These are phyloP conservation scores for Mariannaea elegans DNA, from an alignment of 2,329 filamentous ascomycete species.

Conservation along the genomic window DNA sequence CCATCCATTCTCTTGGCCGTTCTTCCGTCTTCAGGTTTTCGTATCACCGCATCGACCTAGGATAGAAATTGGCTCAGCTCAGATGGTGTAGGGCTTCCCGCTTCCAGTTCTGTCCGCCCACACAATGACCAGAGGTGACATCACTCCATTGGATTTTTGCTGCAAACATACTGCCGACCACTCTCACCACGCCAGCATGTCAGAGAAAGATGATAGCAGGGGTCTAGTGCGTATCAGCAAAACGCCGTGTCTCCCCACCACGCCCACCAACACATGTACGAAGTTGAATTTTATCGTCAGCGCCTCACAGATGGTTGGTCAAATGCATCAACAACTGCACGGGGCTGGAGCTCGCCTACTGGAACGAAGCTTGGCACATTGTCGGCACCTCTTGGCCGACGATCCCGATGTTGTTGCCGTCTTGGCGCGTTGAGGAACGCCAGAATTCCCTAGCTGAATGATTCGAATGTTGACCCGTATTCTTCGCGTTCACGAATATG, in stretches of 20 bases:
- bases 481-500: neutral
- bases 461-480: neutral
- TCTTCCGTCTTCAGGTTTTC: no score
- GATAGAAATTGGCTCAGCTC: no score
- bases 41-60: no score
- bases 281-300: neutral
- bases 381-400: neutral
- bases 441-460: neutral
- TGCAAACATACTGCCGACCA: no score
- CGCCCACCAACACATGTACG: neutral
- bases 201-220: no score
- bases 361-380: constrained; percentile 1
- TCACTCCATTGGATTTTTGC: no score
- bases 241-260: neutral
- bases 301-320: neutral
- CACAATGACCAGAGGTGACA: no score
- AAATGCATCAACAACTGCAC: neutral
- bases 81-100: no score
- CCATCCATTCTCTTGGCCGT: no score
- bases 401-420: neutral
- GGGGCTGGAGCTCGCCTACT: neutral
- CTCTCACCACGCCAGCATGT: neutral
- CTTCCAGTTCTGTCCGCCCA: no score
- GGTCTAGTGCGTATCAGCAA: no score
- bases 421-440: neutral